Base-by-base conservation (phyloP, 495 filamentous ascomycete species). In the Talaromyces stipitatus region DNA sequence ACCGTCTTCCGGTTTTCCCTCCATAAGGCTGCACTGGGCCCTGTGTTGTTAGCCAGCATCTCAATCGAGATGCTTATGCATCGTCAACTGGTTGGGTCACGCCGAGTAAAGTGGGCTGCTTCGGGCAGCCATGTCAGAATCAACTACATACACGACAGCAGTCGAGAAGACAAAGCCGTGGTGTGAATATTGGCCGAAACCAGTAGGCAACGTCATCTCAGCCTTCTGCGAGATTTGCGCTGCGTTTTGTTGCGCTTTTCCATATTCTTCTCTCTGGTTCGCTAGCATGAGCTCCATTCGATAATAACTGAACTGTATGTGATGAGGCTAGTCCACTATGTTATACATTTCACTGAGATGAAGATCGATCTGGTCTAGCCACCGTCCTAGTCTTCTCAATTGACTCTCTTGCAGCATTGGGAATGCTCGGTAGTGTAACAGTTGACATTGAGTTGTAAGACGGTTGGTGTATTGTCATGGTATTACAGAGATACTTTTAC, bases 71-170 rank as follows among this genome's bases (percentile, higher is more conserved):
- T 23, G 16, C 24, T 48, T 6, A 33, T 6, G 30, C 30, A 33
- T 33, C 30, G 6, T 12, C 38, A 18, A 20, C 38, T 14, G 24
- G 48, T 28, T 28, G 24, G 48, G 48, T 30, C 14, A 51, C 12
- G 24, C 56, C 38, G 61, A 62, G 20, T 56, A 61, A 18, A 51
- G 53, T 28, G 61, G 64, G 5, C 57, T 60, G 38, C 48, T 28
- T 51, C 48, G 48, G 48, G 48, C 48, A 51, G 48, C 48, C 24
- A 51, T 30, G 38, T 14, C 5, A 14, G 30, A 33, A 33, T 12
- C 30, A 33, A 33, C 30, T 33, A 33, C 30, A 12, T 33, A 6
- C 30, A n/a, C n/a, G n/a, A 41, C 36, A 18, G 18, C 36, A 38
- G 14, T 41, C 18, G 36, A 16, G 36, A 18, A 41, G 7, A 41